Conservation (phyloP, 495 filamentous ascomycete species). For the Patellaria atrata region DNA sequence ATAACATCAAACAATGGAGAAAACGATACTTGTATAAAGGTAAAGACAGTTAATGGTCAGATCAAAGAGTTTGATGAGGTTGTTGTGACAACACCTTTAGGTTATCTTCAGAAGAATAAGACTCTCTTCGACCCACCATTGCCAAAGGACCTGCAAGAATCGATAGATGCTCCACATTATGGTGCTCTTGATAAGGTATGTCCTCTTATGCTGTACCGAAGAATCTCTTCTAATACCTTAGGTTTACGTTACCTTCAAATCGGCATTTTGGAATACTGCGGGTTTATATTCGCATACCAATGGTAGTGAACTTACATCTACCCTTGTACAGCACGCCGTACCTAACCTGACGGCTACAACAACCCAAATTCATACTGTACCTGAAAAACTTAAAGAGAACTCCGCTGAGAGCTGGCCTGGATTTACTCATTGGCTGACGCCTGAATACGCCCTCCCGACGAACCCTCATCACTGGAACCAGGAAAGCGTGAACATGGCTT, state of each 20-base stretch:
- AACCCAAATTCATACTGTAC: constrained; percentile 21
- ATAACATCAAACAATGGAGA: constrained; percentile 31
- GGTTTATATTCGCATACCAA: no score
- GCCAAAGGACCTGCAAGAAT: constrained; percentile 47
- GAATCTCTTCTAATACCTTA: constrained; percentile 18
- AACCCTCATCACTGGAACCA: constrained; percentile 63
- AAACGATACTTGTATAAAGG: constrained; percentile 11
- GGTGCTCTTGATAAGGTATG: constrained; percentile 73
- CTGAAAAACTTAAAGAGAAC: no score
- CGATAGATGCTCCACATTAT: constrained; percentile 69
- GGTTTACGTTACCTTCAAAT: constrained; percentile 76
- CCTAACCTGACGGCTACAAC: constrained; percentile 25
- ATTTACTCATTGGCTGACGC: constrained; percentile 59
- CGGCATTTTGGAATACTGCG: constrained; percentile 46
- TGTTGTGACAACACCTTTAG: constrained; percentile 71
- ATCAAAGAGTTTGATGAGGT: constrained; percentile 61
- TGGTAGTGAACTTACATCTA: not conserved
- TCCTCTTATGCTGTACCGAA: not conserved
- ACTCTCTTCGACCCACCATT: constrained; percentile 56
- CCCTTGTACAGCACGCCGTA: constrained; percentile 1
- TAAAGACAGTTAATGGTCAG: constrained; percentile 41
- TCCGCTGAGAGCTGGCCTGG: constrained; percentile 32
- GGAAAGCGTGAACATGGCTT: constrained; percentile 63
- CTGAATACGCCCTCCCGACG: constrained; percentile 40
- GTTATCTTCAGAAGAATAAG: constrained; percentile 72